These are phyloP conservation scores for Phellopilus nigrolimitatus DNA, from an alignment of 1,284 basidiomycete genomes.

Conservation along the genomic window DNA sequence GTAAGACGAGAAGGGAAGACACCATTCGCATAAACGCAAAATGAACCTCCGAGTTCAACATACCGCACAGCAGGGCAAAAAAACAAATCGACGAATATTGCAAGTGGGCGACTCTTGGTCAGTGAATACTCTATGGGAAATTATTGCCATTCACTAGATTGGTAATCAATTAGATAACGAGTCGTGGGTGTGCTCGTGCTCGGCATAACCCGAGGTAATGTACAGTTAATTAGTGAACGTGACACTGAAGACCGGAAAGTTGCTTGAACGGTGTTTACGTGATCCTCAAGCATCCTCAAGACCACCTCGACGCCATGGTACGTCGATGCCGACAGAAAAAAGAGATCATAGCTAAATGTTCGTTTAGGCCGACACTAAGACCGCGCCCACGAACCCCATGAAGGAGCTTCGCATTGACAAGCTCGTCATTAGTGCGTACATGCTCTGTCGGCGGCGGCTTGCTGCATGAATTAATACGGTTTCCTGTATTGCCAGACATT, in stretches of 20 bases:
- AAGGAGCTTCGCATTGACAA: slow-evolving; percentile 98
- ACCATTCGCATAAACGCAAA: too few species aligned
- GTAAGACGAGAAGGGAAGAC: too few species aligned
- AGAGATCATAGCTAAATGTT: slow-evolving; percentile 1
- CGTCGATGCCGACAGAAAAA: not conserved
- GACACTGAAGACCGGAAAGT: not conserved
- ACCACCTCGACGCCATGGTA: slow-evolving; percentile 19
- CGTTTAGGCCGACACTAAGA: slow-evolving; percentile 80
- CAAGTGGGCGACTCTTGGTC: too few species aligned
- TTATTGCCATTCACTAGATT: too few species aligned
- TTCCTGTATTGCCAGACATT: slow-evolving; percentile 68
- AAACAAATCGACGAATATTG: too few species aligned
- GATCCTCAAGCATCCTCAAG: slow-evolving; percentile 16
- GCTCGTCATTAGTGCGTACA: slow-evolving; percentile 94
- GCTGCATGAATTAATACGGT: slow-evolving; percentile 12
- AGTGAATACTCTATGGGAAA: too few species aligned
- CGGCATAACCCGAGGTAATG: slow-evolving; percentile 4
- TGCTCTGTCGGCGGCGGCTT: not conserved
- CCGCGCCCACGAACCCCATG: slow-evolving; percentile 88
- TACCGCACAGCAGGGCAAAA: too few species aligned
- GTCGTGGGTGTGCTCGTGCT: not conserved
- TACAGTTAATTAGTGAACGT: slow-evolving; percentile 2
- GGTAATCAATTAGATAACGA: too few species aligned
- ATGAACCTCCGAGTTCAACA: too few species aligned
- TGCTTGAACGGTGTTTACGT: slow-evolving; percentile 11